phyloP scores from a whole-genome alignment of 345 rosid genomes.

The Noccaea bulbosa region DNA sequence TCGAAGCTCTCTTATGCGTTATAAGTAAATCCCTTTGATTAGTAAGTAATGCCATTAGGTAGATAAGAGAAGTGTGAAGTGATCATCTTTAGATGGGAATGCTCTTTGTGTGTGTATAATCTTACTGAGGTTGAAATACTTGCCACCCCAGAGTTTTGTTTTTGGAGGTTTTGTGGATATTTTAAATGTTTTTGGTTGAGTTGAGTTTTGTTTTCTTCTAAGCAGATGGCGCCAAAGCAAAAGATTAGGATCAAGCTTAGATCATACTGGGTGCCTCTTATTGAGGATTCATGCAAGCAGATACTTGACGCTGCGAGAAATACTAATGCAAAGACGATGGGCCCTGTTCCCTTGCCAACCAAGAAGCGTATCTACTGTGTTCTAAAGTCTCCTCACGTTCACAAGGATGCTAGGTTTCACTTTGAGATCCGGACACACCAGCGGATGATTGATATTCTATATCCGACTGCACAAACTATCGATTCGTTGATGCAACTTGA shows the following conservation, averaged over 20 bases:
- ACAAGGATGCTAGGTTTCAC: constrained; percentile 98
- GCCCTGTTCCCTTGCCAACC: constrained; percentile 93
- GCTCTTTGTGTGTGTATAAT: not conserved
- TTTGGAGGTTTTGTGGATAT: constrained; percentile 6
- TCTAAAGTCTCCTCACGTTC: constrained; percentile 97
- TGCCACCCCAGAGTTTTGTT: not conserved
- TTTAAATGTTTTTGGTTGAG: constrained; percentile 14
- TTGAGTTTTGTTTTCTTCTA: constrained; percentile 17
- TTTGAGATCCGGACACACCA: constrained; percentile 96
- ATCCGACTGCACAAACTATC: constrained; percentile 95
- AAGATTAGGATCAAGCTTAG: constrained; percentile 94
- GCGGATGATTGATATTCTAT: constrained; percentile 85
- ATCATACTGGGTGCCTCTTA: constrained; percentile 90
- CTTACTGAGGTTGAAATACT: not conserved
- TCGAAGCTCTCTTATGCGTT: not conserved
- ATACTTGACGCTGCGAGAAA: constrained; percentile 86
- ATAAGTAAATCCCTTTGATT: not conserved
- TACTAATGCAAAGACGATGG: constrained; percentile 93
- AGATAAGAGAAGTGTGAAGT: not conserved
- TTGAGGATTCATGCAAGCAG: constrained; percentile 98
- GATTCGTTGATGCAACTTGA: constrained; percentile 99
- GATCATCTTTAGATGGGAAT: not conserved
- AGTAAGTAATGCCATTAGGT: not conserved
- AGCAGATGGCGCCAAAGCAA: constrained; percentile 91
- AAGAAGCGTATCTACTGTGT: constrained; percentile 91